Evolutionary conservation across 768 basidiomycete genomes (phyloP).

Genomic region (Rickenella mellea): DNA sequence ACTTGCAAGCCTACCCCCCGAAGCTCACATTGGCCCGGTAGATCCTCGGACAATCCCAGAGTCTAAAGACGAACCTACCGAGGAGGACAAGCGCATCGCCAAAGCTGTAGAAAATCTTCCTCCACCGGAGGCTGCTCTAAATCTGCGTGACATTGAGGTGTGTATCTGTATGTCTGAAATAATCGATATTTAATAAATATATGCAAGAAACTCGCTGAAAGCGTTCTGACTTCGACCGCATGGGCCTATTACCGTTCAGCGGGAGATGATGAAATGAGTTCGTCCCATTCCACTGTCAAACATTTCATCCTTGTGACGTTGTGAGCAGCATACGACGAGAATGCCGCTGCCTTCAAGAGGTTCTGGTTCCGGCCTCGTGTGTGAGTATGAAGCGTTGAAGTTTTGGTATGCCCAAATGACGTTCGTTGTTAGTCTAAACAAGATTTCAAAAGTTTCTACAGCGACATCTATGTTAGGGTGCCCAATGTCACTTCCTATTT

Average conservation of each 20-base stretch:
- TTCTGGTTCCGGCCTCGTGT: slow-evolving; percentile 15
- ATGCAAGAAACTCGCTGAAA: slow-evolving; percentile 11
- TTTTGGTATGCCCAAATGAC: not conserved
- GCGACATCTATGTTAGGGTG: slow-evolving; percentile 14
- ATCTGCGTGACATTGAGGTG: slow-evolving; percentile 20
- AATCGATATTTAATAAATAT: not conserved
- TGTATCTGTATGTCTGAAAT: slow-evolving; percentile 2
- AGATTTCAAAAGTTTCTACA: slow-evolving; percentile 15
- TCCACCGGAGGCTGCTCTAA: slow-evolving; percentile 15
- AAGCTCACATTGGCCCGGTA: slow-evolving; percentile 18
- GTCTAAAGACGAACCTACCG: slow-evolving; percentile 10
- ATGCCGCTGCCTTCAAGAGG: slow-evolving; percentile 14
- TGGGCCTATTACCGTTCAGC: slow-evolving; percentile 21
- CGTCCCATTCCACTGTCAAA: slow-evolving; percentile 4
- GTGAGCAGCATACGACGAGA: slow-evolving; percentile 13
- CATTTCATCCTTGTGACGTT: slow-evolving; percentile 3
- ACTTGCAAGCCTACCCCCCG: slow-evolving; percentile 13
- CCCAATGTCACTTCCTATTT: slow-evolving; percentile 25
- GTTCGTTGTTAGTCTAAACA: slow-evolving; percentile 14
- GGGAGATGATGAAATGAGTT: slow-evolving; percentile 18
- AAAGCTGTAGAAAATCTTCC: slow-evolving; percentile 14
- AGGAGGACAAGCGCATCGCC: slow-evolving; percentile 19
- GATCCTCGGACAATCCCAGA: slow-evolving; percentile 17
- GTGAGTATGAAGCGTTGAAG: slow-evolving; percentile 3
- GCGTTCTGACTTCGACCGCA: slow-evolving; percentile 16